Percentiles rank a stretch among this genome's conserved stretches.
Evolutionary conservation across 2,329 filamentous ascomycete species (phyloP).

Genomic region (Penicillium corylophilum): DNA sequence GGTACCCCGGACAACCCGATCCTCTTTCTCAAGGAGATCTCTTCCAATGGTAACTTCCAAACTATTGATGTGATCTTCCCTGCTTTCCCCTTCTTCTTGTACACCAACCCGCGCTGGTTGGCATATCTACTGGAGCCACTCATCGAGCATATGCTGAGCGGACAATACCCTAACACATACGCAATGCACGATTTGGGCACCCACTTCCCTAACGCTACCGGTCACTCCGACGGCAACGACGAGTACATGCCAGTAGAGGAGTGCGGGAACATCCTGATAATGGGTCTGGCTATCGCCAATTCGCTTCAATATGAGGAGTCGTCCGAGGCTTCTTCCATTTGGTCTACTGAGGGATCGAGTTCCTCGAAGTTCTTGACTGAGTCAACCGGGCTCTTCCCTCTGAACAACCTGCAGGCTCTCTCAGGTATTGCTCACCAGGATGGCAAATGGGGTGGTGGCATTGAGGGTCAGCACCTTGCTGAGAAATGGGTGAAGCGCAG

Average conservation of each 20-base stretch:
- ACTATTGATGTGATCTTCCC: constrained; percentile 88
- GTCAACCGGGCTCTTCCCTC: constrained; percentile 44
- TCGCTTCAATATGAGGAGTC: constrained; percentile 64
- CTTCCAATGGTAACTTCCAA: constrained; percentile 79
- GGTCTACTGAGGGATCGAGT: constrained; percentile 46
- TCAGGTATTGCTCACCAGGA: constrained; percentile 61
- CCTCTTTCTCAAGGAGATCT: constrained; percentile 82
- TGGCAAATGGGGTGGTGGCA: constrained; percentile 57
- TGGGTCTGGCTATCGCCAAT: constrained; percentile 75
- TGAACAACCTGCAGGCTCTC: constrained; percentile 49
- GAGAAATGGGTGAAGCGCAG: constrained; percentile 66
- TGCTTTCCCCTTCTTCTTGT: constrained; percentile 80
- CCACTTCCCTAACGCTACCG: constrained; percentile 56
- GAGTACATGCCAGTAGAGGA: constrained; percentile 61
- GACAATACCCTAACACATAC: constrained; percentile 73
- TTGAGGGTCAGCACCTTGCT: constrained; percentile 57
- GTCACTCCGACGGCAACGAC: constrained; percentile 53
- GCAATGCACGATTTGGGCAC: constrained; percentile 55
- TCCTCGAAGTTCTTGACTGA: constrained; percentile 21
- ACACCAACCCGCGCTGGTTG: constrained; percentile 78
- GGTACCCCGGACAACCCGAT: constrained; percentile 69
- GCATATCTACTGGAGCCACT: constrained; percentile 76
- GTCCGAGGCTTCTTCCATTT: constrained; percentile 57
- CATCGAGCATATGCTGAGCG: constrained; percentile 76
- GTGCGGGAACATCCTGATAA: constrained; percentile 73